Conservation (phyloP, 2,329 filamentous ascomycete genomes). For the Emmonsiellopsis sp. region DNA sequence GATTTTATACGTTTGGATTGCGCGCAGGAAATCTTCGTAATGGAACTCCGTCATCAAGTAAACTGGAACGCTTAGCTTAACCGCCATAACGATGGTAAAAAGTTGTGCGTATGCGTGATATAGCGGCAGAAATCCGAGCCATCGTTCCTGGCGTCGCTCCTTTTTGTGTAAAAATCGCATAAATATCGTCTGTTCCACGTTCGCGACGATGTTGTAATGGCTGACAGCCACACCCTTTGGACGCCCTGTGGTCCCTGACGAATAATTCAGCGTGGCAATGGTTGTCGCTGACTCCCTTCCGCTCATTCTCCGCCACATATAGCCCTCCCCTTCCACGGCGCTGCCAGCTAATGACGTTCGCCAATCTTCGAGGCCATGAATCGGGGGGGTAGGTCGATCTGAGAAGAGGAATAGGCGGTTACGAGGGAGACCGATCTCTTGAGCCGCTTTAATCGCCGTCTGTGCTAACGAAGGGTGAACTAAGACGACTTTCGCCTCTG, state of each 20-base stretch:
- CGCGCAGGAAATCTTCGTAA: slow-evolving; percentile 64
- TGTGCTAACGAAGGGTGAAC: slow-evolving; percentile 40
- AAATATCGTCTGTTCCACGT: slow-evolving; percentile 50
- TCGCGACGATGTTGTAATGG: slow-evolving; percentile 73
- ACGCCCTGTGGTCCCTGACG: slow-evolving; percentile 78
- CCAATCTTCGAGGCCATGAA: slow-evolving; percentile 16
- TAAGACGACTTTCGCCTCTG: slow-evolving; percentile 41
- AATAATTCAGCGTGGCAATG: slow-evolving; percentile 53
- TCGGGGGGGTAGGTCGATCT: slow-evolving; percentile 5
- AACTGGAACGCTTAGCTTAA: slow-evolving; percentile 40
- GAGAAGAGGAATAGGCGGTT: slow-evolving; percentile 17
- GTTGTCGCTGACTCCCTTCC: slow-evolving; percentile 12
- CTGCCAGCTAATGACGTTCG: not conserved
- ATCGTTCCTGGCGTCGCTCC: not conserved
- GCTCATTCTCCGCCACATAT: not conserved
- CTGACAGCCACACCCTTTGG: slow-evolving; percentile 86
- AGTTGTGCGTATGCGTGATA: slow-evolving; percentile 18
- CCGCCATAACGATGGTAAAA: slow-evolving; percentile 41
- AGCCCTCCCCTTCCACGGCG: not conserved
- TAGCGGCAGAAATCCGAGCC: slow-evolving; percentile 8
- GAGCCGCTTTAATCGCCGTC: slow-evolving; percentile 29
- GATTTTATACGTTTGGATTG: slow-evolving; percentile 64
- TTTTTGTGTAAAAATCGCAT: not conserved
- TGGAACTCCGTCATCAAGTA: slow-evolving; percentile 74
- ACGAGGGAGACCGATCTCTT: slow-evolving; percentile 12